These are phyloP conservation scores for Dioscorea zingiberensis DNA, from an alignment of 106 monocot genomes.

Conservation along the genomic window DNA sequence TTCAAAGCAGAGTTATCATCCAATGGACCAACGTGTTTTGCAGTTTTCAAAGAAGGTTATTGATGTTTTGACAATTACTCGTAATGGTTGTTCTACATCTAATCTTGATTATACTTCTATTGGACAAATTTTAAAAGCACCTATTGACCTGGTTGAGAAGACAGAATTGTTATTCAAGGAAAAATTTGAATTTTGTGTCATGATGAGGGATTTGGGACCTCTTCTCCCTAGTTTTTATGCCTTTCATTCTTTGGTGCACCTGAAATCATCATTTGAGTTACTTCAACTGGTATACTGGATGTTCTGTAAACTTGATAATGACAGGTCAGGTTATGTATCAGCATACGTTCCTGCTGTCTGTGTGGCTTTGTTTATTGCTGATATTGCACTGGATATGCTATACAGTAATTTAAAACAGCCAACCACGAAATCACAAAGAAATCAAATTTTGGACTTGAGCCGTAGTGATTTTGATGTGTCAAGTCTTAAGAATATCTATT, in stretches of 20 bases:
- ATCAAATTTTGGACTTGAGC: conserved; percentile 22
- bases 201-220: conserved; percentile 20
- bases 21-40: conserved; percentile 33
- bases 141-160: conserved; percentile 33
- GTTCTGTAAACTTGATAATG: conserved; percentile 38
- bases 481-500: conserved; percentile 38
- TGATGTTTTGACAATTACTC: conserved; percentile 20
- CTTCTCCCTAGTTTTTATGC: conserved; percentile 51
- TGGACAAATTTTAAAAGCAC: conserved; percentile 24
- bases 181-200: conserved; percentile 37
- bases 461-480: conserved; percentile 17
- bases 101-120: conserved; percentile 4
- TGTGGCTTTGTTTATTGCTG: conserved; percentile 48
- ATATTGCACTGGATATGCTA: conserved; percentile 40
- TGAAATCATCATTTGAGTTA: conserved; percentile 67
- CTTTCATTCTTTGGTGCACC: conserved; percentile 33
- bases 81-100: conserved; percentile 10
- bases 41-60: conserved; percentile 39
- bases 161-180: conserved; percentile 32
- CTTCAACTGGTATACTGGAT: conserved; percentile 62
- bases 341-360: conserved; percentile 23
- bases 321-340: conserved; percentile 7
- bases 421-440: conserved; percentile 2
- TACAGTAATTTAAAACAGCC: conserved; percentile 19
- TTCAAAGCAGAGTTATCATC: conserved; percentile 33